Evolutionary conservation across 495 filamentous ascomycete species (phyloP).

Genomic region (Podospora pseudoanserina): DNA sequence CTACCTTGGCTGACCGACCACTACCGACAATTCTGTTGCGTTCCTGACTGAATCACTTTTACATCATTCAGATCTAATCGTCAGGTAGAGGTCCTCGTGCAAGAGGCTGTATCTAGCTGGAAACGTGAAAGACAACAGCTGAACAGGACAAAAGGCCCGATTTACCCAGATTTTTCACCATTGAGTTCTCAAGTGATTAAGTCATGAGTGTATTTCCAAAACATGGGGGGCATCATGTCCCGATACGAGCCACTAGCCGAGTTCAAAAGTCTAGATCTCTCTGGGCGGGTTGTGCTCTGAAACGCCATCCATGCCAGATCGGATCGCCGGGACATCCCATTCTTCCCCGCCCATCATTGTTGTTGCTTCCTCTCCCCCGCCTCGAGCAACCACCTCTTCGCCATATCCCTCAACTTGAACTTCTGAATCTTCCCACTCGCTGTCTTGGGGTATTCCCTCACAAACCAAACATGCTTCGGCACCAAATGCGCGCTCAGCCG

Average conservation of each 20-base stretch:
- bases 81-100: not conserved
- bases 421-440: slow-evolving; percentile 97
- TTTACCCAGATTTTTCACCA: not conserved
- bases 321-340: not conserved
- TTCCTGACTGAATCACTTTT: not conserved
- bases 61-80: not conserved
- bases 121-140: not conserved
- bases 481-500: slow-evolving; percentile 74
- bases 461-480: slow-evolving; percentile 87
- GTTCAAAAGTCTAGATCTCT: not conserved
- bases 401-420: slow-evolving; percentile 71
- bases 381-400: slow-evolving; percentile 26
- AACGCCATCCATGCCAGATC: not conserved
- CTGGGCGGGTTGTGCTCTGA: not conserved
- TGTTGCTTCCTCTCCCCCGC: slow-evolving; percentile 3
- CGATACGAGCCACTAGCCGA: not conserved
- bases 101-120: not conserved
- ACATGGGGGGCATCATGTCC: not conserved
- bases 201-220: not conserved
- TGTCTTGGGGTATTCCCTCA: slow-evolving; percentile 82
- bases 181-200: not conserved
- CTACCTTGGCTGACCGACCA: not conserved
- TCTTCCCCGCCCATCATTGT: not conserved
- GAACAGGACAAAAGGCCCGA: not conserved
- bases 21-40: not conserved